Percentiles rank a stretch among this genome's conserved stretches.
Conservation (phyloP, 169 alveolate genomes). For the Plasmodium gallinaceum region DNA sequence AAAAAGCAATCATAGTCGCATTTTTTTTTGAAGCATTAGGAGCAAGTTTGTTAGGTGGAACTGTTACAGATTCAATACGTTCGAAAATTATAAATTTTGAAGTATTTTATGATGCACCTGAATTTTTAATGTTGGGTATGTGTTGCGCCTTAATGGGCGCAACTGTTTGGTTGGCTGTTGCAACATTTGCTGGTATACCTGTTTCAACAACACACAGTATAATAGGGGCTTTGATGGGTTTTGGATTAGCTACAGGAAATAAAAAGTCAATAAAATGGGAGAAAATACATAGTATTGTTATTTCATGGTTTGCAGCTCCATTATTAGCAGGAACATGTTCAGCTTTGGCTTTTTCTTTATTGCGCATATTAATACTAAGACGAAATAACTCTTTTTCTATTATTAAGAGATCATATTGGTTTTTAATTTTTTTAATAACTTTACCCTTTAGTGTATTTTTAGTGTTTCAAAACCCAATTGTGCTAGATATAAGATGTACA, state of each 20-base stretch:
- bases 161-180: conserved; percentile 86
- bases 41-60: conserved; percentile 88
- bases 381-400: conserved; percentile 69
- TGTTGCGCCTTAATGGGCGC: conserved; percentile 87
- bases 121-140: conserved; percentile 89
- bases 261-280: conserved; percentile 85
- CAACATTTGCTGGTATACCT: conserved; percentile 86
- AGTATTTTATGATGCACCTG: conserved; percentile 86
- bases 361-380: conserved; percentile 74
- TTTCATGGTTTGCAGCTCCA: conserved; percentile 88
- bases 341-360: conserved; percentile 52
- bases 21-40: conserved; percentile 89
- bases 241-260: conserved; percentile 89
- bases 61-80: conserved; percentile 90
- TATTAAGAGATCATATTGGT: conserved; percentile 76
- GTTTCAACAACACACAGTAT: conserved; percentile 93
- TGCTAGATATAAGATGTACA: conserved; percentile 40
- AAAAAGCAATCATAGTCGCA: conserved; percentile 85
- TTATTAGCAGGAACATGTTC: conserved; percentile 72
- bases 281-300: conserved; percentile 80
- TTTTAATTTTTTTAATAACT: conserved; percentile 64
- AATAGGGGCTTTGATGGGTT: conserved; percentile 89
- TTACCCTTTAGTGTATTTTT: conserved; percentile 64
- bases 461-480: conserved; percentile 75
- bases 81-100: conserved; percentile 84